Percentiles rank a stretch among this genome's conserved stretches.
Evolutionary conservation across 257 asterid species (phyloP).

Genomic region (Petrea volubilis): DNA sequence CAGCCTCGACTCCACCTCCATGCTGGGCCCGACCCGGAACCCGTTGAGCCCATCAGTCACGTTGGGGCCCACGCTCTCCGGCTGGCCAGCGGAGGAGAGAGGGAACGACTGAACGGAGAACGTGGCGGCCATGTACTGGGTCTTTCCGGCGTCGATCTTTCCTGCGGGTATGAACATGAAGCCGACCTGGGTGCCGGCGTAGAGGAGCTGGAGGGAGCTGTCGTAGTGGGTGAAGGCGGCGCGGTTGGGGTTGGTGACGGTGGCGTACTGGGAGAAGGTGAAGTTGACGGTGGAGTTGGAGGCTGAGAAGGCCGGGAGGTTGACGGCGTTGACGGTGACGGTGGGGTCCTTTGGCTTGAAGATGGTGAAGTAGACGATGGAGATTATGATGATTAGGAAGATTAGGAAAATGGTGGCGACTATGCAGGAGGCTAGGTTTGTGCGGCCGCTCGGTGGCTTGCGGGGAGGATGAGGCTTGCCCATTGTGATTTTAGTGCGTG

Average conservation of each 20-base stretch:
- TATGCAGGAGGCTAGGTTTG: constrained; percentile 78
- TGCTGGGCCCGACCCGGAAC: constrained; percentile 54
- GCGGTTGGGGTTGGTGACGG: constrained; percentile 74
- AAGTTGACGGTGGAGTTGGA: constrained; percentile 65
- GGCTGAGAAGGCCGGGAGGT: constrained; percentile 75
- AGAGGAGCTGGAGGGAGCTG: constrained; percentile 74
- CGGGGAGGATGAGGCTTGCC: constrained; percentile 43
- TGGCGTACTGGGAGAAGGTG: constrained; percentile 77
- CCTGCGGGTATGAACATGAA: constrained; percentile 96
- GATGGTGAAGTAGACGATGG: constrained; percentile 67
- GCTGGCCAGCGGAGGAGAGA: constrained; percentile 31
- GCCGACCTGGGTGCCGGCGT: constrained; percentile 73
- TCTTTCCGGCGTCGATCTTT: constrained; percentile 55
- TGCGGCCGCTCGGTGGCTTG: constrained; percentile 63
- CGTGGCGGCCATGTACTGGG: constrained; percentile 78
- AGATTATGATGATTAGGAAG: constrained; percentile 46
- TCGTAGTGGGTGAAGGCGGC: constrained; percentile 80
- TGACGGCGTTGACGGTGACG: constrained; percentile 72
- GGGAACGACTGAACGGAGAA: constrained; percentile 76
- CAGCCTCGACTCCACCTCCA: constrained; percentile 81
- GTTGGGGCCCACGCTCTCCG: constrained; percentile 48
- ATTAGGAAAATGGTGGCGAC: constrained; percentile 71
- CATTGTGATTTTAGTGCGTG: constrained; percentile 35
- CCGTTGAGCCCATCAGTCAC: constrained; percentile 59
- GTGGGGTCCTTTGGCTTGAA: constrained; percentile 70